Evolutionary conservation across 129 eudicot species (phyloP).

Genomic region (Daucus carota): DH1_v3.0 NC_030385.2:46821501-46822000

Average conservation of each 20-base stretch:
- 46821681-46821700: neutral
- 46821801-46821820: neutral
- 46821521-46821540: too few species aligned
- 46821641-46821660: constrained; percentile 7
- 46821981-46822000: too few species aligned
- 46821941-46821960: neutral
- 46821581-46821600: neutral
- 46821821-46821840: neutral
- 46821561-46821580: too few species aligned
- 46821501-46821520: too few species aligned
- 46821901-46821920: constrained; percentile 25
- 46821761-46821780: neutral
- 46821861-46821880: neutral
- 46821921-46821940: constrained; percentile 11
- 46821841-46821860: neutral
- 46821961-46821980: neutral
- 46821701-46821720: neutral
- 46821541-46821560: too few species aligned
- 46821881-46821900: neutral
- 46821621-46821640: neutral
- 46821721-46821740: neutral
- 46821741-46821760: constrained; percentile 16
- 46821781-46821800: neutral
- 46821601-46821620: neutral
- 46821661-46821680: neutral